phyloP scores from a whole-genome alignment of 768 basidiomycete species.

The Suillus clintonianus region DNA sequence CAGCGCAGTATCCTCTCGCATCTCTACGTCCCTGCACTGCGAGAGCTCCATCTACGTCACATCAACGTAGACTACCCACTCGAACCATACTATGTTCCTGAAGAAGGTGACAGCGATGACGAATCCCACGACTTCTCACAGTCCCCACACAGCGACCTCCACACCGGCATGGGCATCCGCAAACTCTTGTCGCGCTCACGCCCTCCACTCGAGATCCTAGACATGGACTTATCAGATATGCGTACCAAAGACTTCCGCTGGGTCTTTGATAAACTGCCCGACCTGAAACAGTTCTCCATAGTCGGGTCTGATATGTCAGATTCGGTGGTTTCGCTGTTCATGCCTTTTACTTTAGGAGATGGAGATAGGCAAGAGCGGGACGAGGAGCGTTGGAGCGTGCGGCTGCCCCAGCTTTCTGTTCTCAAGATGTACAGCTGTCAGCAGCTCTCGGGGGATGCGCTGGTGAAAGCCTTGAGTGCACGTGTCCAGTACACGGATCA shows the following conservation, averaged over 20 bases:
- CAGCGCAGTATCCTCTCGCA: slow-evolving; percentile 66
- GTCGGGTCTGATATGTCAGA: slow-evolving; percentile 83
- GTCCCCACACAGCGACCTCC: slow-evolving; percentile 74
- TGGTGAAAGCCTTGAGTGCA: slow-evolving; percentile 52
- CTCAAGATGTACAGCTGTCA: slow-evolving; percentile 65
- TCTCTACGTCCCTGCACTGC: slow-evolving; percentile 60
- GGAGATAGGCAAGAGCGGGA: not conserved
- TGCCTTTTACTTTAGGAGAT: slow-evolving; percentile 34
- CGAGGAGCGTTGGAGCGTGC: slow-evolving; percentile 33
- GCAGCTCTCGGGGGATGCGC: slow-evolving; percentile 56
- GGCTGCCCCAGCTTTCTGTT: slow-evolving; percentile 55
- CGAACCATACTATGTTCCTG: slow-evolving; percentile 36
- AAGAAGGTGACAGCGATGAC: slow-evolving; percentile 74
- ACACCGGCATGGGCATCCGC: slow-evolving; percentile 80
- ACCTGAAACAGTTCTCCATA: slow-evolving; percentile 67
- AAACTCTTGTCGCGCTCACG: slow-evolving; percentile 58
- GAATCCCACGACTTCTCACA: slow-evolving; percentile 75
- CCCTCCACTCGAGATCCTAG: slow-evolving; percentile 64
- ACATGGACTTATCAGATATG: slow-evolving; percentile 84
- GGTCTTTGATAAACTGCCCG: slow-evolving; percentile 56
- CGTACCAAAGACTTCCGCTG: slow-evolving; percentile 80
- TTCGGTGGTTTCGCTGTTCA: slow-evolving; percentile 62
- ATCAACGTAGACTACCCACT: slow-evolving; percentile 61
- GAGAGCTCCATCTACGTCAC: slow-evolving; percentile 62
- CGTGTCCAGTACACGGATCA: slow-evolving; percentile 46